Base-by-base conservation (phyloP, 305 asterid genomes). In the Fraxinus velutina region DNA sequence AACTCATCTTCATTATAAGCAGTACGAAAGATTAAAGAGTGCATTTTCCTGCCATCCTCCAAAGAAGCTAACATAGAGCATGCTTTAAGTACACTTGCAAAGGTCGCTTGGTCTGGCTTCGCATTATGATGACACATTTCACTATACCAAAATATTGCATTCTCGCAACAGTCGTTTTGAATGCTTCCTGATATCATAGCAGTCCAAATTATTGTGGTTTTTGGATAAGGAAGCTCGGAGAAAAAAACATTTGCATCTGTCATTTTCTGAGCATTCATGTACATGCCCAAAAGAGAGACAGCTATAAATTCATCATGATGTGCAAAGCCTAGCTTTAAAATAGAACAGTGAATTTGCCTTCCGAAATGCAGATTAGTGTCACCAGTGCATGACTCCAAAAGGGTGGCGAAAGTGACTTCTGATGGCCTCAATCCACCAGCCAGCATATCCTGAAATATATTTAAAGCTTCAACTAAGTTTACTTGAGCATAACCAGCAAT, bases 61-160 rank as follows among this genome's bases (percentile, higher is more conserved):
- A 91, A 81, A 80, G 94, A 93, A 85, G 97, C 86, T 82, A 85
- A 79, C 73, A 75, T 32, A 1, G 98, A 90, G 87, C 98, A 93
- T 6, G 95, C 97, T 84, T 83, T 93, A n/a, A 95, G 88, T 39
- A 85, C 89, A 77, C 98, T 92, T 34, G 90, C 95, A 85, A 93
- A 95, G 74, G 98, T 92, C 7, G 95, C 97, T 86, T 93, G 98
- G 80, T 95, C 98, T n/a, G 98, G 97, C 88, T 89, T 81, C 81
- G 83, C 86, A 80, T 85, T 80, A 57, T 85, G 89, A 36, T 79
- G 17, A 50, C 90, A 92, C 97, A 95, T 95, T 86, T 90, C 88
- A 52, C 73, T 85, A 87, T 90, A 93, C 87, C 90, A 88, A 47
- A 32, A 55, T 81, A 95, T 85, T 27, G 97, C 97, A 78, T 89